Base-by-base conservation (phyloP, 1,139 yeast genomes). In the Suhomyces taliae region DNA sequence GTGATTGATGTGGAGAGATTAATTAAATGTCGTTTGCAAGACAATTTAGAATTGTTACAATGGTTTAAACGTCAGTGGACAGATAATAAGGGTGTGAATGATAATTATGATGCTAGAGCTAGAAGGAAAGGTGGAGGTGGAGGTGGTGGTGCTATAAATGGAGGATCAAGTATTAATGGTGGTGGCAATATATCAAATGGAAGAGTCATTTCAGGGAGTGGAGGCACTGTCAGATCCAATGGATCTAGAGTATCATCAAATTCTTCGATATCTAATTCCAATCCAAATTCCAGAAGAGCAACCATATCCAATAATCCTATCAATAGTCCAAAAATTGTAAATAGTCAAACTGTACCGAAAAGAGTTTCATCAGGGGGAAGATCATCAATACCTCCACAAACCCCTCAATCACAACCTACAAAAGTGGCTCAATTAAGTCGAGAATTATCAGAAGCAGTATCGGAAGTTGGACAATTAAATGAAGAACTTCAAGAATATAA, bases 31-130 rank as follows among this genome's bases (percentile, higher is more conserved):
- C 78, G 90, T 56, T 80, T 93, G 58, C 99, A 93, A 65, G 99
- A 93, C 62, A 93, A 93, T 65, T 76, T 93, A 58, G 98, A 91
- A 68, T 86, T 93, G 58, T 71, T 93, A 54, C 99, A 93, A 67
- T 95, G 97, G 97, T 76, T 90, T 60, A 85, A 88, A 62, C 79
- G 79, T 59, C 85, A 76, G 59, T 93, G 97, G 97, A 74, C 77
- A 55, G 91, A 87, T 47, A 78, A 83, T 59, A 85, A 79, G 60
- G 87, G 85, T 46, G 59, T 64, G 44, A 67, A 88, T 50, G 76
- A 77, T 27, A 76, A 67, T 4, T 90, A 90, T 61, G 95, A 91
- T 64, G 83, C 97, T 1, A 66, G 65, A 12, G 53, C 61, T 7
- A 60, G 71, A 43, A 59, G 75, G 26, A 42, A 40, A 26, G 41